Evolutionary conservation across 1,284 basidiomycete species (phyloP), one percentile per base, ranked within the genome.

Genomic region (Leccinum insigne): DNA sequence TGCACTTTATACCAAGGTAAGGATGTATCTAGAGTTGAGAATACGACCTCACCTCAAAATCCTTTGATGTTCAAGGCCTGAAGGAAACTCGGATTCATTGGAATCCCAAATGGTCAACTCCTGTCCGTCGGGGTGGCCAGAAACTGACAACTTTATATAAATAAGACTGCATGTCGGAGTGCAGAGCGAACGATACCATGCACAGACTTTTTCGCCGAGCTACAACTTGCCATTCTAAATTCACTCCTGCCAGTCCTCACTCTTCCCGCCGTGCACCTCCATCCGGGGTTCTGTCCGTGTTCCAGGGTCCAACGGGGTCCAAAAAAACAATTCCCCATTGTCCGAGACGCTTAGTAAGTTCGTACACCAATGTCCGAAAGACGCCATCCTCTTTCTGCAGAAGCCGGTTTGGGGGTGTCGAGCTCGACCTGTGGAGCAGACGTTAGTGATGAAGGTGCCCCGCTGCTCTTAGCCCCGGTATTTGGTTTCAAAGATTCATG

Each of bases 41-140:
- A 79, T 63, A 70, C 2, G 21, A 40, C 32, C 70, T 65, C 57
- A 93, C 92, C 81, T 83, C 66, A 88, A 89, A 13, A 85, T 76
- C 40, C 83, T 81, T 38, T 82, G 81, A 72, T 89, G 91, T 77
- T 97, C 95, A 61, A 95, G 80, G 2, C 96, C 96, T 1, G 93
- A 93, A 5, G 93, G 89, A 76, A 98, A 98, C 75, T 96, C 93
- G n/a, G 92, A 95, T 75, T 93, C 92, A 67, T 91, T 92, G 0
- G 94, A 96, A 77, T 98, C 94, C 95, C 95, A 98, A 21, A 98
- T 94, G 0, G 94, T 95, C 64, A 97, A 78, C 73, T 96, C 93
- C 66, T 94, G 84, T 2, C 84, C 89, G 54, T 84, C 83, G 18
- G 77, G 76, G 58, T 80, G 76, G 2, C 82, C 79, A 16, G 87